These are phyloP conservation scores for Acacia confusa DNA, from an alignment of 306 rosid genomes.

Conservation along the genomic window DNA sequence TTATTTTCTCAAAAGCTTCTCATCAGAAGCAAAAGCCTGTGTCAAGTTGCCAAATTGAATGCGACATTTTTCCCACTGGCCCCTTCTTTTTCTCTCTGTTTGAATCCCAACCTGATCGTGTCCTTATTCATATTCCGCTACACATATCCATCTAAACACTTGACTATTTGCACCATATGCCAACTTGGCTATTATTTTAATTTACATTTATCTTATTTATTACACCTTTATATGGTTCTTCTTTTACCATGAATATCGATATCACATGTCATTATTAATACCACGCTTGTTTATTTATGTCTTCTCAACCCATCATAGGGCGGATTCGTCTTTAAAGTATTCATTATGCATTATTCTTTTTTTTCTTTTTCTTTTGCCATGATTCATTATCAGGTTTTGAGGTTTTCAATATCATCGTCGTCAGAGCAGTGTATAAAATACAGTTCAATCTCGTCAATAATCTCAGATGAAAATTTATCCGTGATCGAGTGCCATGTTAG, in stretches of 20 bases:
- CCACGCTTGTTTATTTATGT: not conserved
- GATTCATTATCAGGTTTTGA: not conserved
- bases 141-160: not conserved
- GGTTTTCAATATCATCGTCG: not conserved
- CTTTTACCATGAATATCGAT: not conserved
- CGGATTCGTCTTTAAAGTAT: not conserved
- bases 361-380: too few species aligned
- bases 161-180: not conserved
- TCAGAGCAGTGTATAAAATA: not conserved
- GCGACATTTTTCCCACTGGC: slow-evolving; percentile 7
- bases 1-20: slow-evolving; percentile 4
- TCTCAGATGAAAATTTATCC: not conserved
- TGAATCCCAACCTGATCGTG: not conserved
- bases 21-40: not conserved
- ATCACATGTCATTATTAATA: not conserved
- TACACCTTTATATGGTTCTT: not conserved
- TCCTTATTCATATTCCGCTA: not conserved
- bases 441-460: not conserved
- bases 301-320: not conserved
- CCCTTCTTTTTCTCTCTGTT: not conserved
- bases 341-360: too few species aligned
- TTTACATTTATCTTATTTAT: not conserved
- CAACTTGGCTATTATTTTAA: slow-evolving; percentile 15
- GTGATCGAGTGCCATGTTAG: not conserved
- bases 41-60: slow-evolving; percentile 37